phyloP scores from a whole-genome alignment of 805 yeast species.

The Lipomyces spencermartinsiae region DNA sequence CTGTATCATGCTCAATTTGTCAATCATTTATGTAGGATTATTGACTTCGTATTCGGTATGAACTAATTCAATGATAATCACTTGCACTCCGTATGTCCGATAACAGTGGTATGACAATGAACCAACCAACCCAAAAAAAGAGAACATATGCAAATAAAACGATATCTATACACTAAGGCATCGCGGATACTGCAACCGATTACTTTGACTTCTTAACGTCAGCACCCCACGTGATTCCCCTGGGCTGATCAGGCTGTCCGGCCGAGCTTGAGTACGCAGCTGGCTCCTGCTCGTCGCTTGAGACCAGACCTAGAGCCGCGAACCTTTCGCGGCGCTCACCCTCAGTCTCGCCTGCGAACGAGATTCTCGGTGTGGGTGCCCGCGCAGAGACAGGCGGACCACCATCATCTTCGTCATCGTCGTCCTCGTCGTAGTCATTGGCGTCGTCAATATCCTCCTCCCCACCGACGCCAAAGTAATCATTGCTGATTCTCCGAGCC shows the following conservation, averaged over 20 bases:
- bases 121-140: not conserved
- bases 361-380: slow-evolving; percentile 25
- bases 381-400: slow-evolving; percentile 13
- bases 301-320: slow-evolving; percentile 47
- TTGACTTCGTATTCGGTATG: not conserved
- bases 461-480: slow-evolving; percentile 38
- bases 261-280: slow-evolving; percentile 1
- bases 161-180: not conserved
- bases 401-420: slow-evolving; percentile 36
- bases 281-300: slow-evolving; percentile 26
- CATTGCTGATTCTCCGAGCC: slow-evolving; percentile 29
- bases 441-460: slow-evolving; percentile 16
- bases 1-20: not conserved
- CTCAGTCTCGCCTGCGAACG: slow-evolving; percentile 59
- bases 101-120: not conserved
- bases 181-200: not conserved
- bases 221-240: slow-evolving; percentile 34
- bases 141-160: not conserved
- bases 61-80: not conserved
- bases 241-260: slow-evolving; percentile 10
- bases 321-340: slow-evolving; percentile 69
- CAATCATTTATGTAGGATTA: not conserved
- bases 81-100: slow-evolving; percentile 1
- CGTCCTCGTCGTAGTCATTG: slow-evolving; percentile 45
- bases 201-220: slow-evolving; percentile 25